Conservation (phyloP, 2,329 filamentous ascomycete genomes). For the Xylariaceae sp. region DNA sequence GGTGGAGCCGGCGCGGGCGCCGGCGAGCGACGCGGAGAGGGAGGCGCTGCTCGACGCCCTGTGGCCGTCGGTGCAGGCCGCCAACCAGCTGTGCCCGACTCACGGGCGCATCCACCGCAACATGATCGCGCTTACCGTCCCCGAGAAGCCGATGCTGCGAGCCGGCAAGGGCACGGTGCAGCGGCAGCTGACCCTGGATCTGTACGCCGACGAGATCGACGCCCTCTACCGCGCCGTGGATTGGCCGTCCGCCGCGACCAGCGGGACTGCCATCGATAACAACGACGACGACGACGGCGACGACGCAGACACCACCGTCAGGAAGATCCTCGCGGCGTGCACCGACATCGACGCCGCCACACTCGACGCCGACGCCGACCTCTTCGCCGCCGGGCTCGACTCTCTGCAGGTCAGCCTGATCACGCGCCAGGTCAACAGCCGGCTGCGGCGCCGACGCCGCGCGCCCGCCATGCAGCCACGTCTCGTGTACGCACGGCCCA, state of each 20-base stretch:
- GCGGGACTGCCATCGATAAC: neutral
- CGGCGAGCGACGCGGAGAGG: constrained; percentile 1
- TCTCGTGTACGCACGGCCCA: neutral
- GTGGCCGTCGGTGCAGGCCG: constrained; percentile 7
- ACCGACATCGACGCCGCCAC: neutral
- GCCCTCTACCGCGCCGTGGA: neutral
- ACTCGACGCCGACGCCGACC: neutral
- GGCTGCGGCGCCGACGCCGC: neutral
- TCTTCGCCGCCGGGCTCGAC: constrained; percentile 1
- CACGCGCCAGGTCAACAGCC: neutral
- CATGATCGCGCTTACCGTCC: constrained; percentile 10
- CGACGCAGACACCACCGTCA: neutral
- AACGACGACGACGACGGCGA: neutral
- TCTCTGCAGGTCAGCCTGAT: neutral
- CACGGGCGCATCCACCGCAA: constrained; percentile 33
- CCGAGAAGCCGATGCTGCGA: constrained; percentile 8
- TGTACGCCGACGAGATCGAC: constrained; percentile 1
- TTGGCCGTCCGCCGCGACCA: neutral
- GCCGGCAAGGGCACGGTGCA: constrained; percentile 12
- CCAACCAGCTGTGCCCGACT: constrained; percentile 12
- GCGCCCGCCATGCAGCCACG: neutral
- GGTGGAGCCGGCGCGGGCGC: constrained; percentile 4
- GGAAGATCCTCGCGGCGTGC: neutral
- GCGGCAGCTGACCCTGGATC: constrained; percentile 1
- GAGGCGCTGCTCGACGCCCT: constrained; percentile 2